Evolutionary conservation across 2,329 filamentous ascomycete species (phyloP).

Genomic region (Colletotrichum falcatum): DNA sequence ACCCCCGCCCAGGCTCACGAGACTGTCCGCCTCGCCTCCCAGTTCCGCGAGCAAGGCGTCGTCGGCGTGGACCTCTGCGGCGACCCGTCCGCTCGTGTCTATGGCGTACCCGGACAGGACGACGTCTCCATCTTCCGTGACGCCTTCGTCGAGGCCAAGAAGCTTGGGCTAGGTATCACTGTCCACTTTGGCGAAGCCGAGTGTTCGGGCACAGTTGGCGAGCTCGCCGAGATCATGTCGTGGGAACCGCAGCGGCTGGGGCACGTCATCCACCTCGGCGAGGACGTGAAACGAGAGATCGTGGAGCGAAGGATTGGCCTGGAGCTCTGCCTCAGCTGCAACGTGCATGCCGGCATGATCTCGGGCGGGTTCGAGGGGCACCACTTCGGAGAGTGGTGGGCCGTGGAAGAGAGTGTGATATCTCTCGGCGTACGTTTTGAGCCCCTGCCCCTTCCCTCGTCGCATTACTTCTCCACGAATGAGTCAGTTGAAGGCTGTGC

Average conservation of each 20-base stretch:
- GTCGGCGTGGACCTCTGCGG: conserved; percentile 85
- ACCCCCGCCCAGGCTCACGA: conserved; percentile 69
- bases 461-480: neutral
- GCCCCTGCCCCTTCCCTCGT: neutral
- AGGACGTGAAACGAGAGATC: conserved; percentile 68
- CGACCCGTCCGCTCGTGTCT: conserved; percentile 67
- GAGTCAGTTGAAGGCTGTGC: neutral
- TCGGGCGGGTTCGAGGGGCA: conserved; percentile 74
- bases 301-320: conserved; percentile 68
- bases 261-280: conserved; percentile 81
- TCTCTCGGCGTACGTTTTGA: conserved; percentile 73
- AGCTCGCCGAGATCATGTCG: conserved; percentile 72
- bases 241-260: conserved; percentile 78
- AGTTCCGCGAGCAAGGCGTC: conserved; percentile 65
- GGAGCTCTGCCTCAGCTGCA: conserved; percentile 84
- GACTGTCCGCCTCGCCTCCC: conserved; percentile 72
- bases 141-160: conserved; percentile 69
- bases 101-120: conserved; percentile 66
- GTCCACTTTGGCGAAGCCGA: conserved; percentile 83
- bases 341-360: conserved; percentile 81
- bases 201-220: conserved; percentile 65
- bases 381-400: conserved; percentile 82
- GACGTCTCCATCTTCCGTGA: conserved; percentile 70
- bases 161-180: conserved; percentile 70
- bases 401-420: conserved; percentile 68